Base-by-base conservation (phyloP, 805 yeast species). In the Pichia pseudocactophila region DNA sequence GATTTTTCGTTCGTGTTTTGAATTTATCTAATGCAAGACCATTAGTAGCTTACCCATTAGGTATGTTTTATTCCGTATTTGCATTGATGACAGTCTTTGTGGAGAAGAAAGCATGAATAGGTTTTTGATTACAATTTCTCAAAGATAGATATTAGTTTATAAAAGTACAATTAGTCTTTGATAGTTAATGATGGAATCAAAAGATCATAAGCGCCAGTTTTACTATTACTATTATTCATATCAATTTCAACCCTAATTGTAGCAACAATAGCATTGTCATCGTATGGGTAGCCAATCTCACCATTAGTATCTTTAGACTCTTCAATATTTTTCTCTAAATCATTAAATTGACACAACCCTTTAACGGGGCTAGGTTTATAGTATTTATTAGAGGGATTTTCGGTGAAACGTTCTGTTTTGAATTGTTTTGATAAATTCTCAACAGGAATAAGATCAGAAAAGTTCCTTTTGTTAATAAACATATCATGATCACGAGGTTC, bases 21-120 rank as follows among this genome's bases (percentile, higher is more conserved):
- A 85, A 79, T 55, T 69, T 92, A 45, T 78, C 80, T 40, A 85
- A 88, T 52, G 95, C 90, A 49, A 78, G 98, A 55, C 80, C 83
- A 5, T 73, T 92, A 48, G 82, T 92, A 45, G 98, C 97, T 2
- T 92, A 92, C 57, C 98, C 98, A 2, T 69, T 92, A 55, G 80
- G 83, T 12, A 76, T 92, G 66, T 90, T 90, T 59, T 92, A 92
- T 69, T 78, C 89, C 44, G 89, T 90, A 3, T 92, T 92, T 70
- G 96, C 97, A 27, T 71, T 92, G 51, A 88, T 92, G 95, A 94
- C 96, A 1, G 82, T 92, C 28, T 92, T 92, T 48, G 66, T 55
- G 10, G 66, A 62, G 45, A 61, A 58, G 40, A 55, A 56, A 30
- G 47, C 35, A n/a, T 50, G 28, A 37, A 17, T 2, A 4, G 15